Evolutionary conservation across 768 basidiomycete species (phyloP).

Genomic region (Ephemerocybe angulata): DNA sequence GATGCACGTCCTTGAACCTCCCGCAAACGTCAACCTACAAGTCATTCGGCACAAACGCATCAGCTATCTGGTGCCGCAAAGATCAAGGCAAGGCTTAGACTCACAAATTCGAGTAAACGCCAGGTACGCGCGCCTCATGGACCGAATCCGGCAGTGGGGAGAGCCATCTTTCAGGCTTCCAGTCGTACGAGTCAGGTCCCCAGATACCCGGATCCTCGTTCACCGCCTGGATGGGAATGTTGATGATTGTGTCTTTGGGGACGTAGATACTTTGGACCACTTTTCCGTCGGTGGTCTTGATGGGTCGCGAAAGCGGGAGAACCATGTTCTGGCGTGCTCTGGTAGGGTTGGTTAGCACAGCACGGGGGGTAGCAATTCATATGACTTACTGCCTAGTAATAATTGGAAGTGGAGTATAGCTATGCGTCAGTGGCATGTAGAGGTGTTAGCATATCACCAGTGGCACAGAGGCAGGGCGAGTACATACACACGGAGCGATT

Average conservation of each 20-base stretch:
- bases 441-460: too few relatives aligned
- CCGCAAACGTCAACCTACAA: not conserved
- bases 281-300: constrained; percentile 20
- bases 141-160: constrained; percentile 23
- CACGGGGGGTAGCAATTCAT: not conserved
- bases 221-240: constrained; percentile 28
- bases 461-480: not conserved
- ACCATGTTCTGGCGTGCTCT: constrained; percentile 21
- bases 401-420: not conserved
- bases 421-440: too few relatives aligned
- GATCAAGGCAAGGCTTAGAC: too few relatives aligned
- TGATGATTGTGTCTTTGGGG: constrained; percentile 32
- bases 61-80: too few relatives aligned
- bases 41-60: too few relatives aligned
- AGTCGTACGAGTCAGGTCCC: constrained; percentile 45
- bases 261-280: constrained; percentile 29
- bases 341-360: not conserved
- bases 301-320: constrained; percentile 21
- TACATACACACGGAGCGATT: constrained; percentile 37
- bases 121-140: constrained; percentile 35
- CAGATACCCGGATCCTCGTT: constrained; percentile 40
- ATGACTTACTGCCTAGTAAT: constrained; percentile 16
- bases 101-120: constrained; percentile 40
- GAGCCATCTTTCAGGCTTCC: constrained; percentile 52
- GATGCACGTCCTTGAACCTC: not conserved